Conservation (phyloP, 225 moss, liverwort and hornwort genomes). For the Ulota crispa region DNA sequence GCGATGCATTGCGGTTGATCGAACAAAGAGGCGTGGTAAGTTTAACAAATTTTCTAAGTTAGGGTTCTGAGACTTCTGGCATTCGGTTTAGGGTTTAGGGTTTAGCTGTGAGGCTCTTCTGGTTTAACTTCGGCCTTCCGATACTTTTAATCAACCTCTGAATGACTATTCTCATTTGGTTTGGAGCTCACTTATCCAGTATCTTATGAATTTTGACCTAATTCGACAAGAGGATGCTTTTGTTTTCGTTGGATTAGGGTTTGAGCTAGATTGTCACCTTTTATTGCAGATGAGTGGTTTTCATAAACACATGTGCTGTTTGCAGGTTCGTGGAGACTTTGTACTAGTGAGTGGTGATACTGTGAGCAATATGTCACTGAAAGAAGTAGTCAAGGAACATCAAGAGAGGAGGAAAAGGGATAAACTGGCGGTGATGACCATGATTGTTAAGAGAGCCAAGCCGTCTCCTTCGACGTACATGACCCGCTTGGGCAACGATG, state of each 20-base stretch:
- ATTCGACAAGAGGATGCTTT: background rate
- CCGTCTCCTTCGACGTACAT: slow-evolving; percentile 69
- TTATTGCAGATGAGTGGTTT: background rate
- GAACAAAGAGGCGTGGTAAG: slow-evolving; percentile 94
- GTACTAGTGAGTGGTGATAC: slow-evolving; percentile 94
- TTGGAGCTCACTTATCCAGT: background rate
- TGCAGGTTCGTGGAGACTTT: slow-evolving; percentile 94
- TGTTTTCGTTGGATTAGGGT: background rate
- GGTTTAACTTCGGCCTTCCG: background rate
- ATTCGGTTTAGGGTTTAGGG: background rate
- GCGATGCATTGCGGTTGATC: slow-evolving; percentile 91
- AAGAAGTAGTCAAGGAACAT: slow-evolving; percentile 88
- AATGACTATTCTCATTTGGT: background rate
- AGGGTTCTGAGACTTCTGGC: background rate
- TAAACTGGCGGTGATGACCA: slow-evolving; percentile 96
- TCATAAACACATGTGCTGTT: background rate
- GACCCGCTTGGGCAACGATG: slow-evolving; percentile 88
- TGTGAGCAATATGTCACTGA: slow-evolving; percentile 94
- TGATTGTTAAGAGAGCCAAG: slow-evolving; percentile 82
- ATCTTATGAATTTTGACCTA: background rate
- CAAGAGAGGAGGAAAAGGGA: slow-evolving; percentile 93
- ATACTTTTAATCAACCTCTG: background rate
- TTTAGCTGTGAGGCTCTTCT: background rate
- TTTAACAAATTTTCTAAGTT: background rate
- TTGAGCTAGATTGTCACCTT: background rate